Evolutionary conservation across 441 rosid species (phyloP).

Genomic region (Croton setiger): DNA sequence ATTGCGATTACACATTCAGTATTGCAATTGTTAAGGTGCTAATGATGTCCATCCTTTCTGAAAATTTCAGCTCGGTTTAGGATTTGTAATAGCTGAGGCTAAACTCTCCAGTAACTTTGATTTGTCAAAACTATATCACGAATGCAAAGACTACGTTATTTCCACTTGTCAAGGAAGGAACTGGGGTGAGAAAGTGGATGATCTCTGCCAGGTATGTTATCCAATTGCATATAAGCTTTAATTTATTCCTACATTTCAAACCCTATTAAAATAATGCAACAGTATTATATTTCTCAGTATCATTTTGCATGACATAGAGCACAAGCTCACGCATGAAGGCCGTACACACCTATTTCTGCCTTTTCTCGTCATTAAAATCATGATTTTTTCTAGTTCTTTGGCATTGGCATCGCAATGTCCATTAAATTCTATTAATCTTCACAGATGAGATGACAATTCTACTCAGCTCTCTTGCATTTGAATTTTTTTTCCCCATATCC

Average conservation of each 20-base stretch:
- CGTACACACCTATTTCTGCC: neutral
- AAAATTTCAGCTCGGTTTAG: conserved; percentile 61
- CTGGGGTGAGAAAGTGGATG: conserved; percentile 69
- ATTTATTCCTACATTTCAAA: neutral
- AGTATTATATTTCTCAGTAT: neutral
- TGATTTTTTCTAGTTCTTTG: neutral
- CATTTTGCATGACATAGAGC: no score
- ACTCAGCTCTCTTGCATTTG: neutral
- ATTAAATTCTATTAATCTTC: neutral
- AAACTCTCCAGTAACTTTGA: conserved; percentile 45
- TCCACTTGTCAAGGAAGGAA: conserved; percentile 58
- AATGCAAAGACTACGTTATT: conserved; percentile 78
- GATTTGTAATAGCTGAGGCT: conserved; percentile 65
- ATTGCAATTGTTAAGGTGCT: conserved; percentile 18
- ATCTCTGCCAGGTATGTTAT: conserved; percentile 72
- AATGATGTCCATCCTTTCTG: conserved; percentile 16
- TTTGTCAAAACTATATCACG: conserved; percentile 65
- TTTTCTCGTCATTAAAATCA: neutral
- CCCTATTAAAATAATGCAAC: neutral
- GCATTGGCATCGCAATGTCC: neutral
- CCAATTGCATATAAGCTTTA: neutral
- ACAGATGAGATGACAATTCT: neutral
- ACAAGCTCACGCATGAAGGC: neutral
- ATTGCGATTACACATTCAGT: neutral
- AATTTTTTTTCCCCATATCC: neutral